Base-by-base conservation (phyloP, 768 basidiomycete genomes). In the Mycena galopus region DNA sequence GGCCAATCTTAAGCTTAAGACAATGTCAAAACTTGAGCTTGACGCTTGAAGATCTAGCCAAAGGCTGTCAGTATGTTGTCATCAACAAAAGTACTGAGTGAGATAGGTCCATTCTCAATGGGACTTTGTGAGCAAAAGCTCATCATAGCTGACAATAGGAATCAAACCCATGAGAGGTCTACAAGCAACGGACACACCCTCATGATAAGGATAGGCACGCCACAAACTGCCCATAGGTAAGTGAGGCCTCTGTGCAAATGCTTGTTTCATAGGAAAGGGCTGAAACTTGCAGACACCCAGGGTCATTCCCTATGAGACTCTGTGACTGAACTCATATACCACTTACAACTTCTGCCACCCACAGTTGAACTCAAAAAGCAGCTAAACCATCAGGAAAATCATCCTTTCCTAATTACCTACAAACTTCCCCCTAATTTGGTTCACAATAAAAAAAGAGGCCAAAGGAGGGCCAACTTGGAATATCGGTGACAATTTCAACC, bases 291-390 rank as follows among this genome's bases (percentile, higher is more conserved):
- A 25, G 55, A 57, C 17, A 57, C n/a, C n/a, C n/a, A 25, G 25
- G 25, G 19, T 17, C 32, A 19, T 21, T 25, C 55, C 55, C 32
- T 9, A 57, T 25, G n/a, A 33, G 27, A 57, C 55, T 57, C 27
- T 27, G 58, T n/a, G n/a, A 39, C 39, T 39, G 39, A 61, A 21
- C 44, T 17, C 17, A 9, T 17, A 42, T 27, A 17, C 39, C 59
- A n/a, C 16, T 30, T 29, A 27, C 14, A 19, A 30, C 37, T 9
- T 17, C 27, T 25, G n/a, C n/a, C n/a, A n/a, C 37, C 59, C 17
- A 12, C 57, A 39, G 35, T 39, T 59, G 35, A 25, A 37, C 25
- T 59, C 59, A 12, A 61, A 61, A 61, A 61, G 39, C 59, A 61
- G 39, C 27, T 19, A 57, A 61, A 61, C 59, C 59, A n/a, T n/a